These are phyloP conservation scores for Eragrostis tef DNA, from an alignment of 202 grass and related monocot genomes.

Conservation along the genomic window DNA sequence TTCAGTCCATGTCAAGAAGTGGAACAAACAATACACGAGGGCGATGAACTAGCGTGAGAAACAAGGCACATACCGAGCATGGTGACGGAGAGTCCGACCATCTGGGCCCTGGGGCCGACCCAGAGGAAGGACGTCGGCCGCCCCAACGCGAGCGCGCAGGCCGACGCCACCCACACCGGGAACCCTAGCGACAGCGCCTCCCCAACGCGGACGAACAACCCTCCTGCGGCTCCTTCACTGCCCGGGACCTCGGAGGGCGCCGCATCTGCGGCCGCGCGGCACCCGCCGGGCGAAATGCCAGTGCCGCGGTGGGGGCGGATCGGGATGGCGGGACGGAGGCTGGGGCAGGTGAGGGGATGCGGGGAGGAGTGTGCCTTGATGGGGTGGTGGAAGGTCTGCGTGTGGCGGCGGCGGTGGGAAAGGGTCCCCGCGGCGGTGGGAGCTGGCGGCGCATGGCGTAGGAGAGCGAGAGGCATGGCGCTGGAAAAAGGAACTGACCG, in stretches of 20 bases:
- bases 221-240: neutral
- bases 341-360: neutral
- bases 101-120: constrained; percentile 61
- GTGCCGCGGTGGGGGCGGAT: constrained; percentile 28
- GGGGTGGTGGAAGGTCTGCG: neutral
- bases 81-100: constrained; percentile 70
- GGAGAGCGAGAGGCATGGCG: constrained; percentile 55
- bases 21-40: neutral
- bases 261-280: constrained; percentile 30
- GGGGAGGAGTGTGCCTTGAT: neutral
- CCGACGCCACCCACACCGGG: constrained; percentile 75
- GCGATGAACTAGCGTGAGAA: neutral
- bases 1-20: neutral
- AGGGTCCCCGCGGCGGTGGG: neutral
- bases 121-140: constrained; percentile 70
- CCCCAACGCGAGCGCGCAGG: constrained; percentile 70
- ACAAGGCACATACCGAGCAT: constrained; percentile 66
- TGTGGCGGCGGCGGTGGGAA: neutral
- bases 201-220: constrained; percentile 53
- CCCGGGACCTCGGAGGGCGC: neutral
- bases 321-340: neutral
- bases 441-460: constrained; percentile 24
- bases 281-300: constrained; percentile 3
- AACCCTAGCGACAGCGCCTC: constrained; percentile 78
- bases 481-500: neutral